Evolutionary conservation across 2,329 filamentous ascomycete genomes (phyloP).

Genomic region (Tolypocladium capitatum): DNA sequence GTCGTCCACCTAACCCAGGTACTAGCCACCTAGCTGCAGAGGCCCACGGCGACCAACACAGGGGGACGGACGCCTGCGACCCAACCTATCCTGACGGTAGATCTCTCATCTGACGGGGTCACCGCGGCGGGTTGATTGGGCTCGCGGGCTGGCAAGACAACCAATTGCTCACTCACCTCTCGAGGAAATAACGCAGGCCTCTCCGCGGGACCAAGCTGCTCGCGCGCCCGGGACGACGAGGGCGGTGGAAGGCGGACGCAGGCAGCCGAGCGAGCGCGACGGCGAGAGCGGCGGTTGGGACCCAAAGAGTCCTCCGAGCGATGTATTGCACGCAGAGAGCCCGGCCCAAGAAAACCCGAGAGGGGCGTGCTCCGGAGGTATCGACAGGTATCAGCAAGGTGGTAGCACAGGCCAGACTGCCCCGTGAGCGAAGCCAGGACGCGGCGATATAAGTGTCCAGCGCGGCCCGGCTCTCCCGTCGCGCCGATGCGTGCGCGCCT

Average conservation of each 20-base stretch:
- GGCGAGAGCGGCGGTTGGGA: background rate
- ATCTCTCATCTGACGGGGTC: background rate
- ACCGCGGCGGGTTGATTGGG: background rate
- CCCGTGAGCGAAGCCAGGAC: background rate
- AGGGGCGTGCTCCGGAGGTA: too few species aligned
- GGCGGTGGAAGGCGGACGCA: background rate
- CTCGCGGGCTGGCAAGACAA: background rate
- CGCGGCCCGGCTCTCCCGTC: background rate
- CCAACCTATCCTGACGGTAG: background rate
- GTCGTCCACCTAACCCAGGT: too few species aligned
- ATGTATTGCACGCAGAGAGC: background rate
- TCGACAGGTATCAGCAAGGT: too few species aligned
- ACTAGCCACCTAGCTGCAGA: too few species aligned
- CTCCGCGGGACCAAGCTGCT: background rate
- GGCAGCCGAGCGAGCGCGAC: background rate
- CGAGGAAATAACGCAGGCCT: background rate
- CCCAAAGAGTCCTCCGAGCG: background rate
- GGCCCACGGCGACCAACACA: background rate
- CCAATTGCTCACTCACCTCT: background rate
- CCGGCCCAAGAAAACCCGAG: background rate
- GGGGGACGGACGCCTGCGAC: too few species aligned
- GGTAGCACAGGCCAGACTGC: background rate
- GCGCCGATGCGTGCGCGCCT: background rate
- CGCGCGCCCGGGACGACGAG: background rate
- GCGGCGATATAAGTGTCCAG: background rate